phyloP scores from a whole-genome alignment of 768 basidiomycete genomes.

The Cystobasidium ongulense region DNA sequence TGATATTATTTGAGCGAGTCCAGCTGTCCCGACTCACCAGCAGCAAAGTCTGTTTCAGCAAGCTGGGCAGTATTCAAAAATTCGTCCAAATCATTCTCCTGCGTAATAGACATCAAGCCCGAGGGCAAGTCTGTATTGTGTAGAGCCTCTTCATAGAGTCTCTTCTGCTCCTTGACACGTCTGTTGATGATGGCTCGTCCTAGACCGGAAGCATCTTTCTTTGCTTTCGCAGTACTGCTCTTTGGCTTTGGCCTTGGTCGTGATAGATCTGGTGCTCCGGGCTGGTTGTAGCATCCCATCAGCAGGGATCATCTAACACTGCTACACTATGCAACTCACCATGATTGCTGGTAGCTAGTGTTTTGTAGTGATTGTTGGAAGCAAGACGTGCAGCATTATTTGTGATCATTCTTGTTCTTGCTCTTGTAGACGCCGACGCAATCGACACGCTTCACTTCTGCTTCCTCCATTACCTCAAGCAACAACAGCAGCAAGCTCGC shows the following conservation, averaged over 20 bases:
- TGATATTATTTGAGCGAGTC: background rate
- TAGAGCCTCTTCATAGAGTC: slow-evolving; percentile 56
- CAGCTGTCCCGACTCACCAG: slow-evolving; percentile 54
- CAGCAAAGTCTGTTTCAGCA: slow-evolving; percentile 90
- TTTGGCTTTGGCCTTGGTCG: slow-evolving; percentile 7
- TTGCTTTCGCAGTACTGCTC: slow-evolving; percentile 37
- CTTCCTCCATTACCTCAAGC: background rate
- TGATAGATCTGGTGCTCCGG: slow-evolving; percentile 22
- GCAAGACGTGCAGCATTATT: background rate
- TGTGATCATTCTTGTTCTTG: background rate
- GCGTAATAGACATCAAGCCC: slow-evolving; percentile 79
- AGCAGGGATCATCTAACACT: too few relatives aligned
- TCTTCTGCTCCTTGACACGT: slow-evolving; percentile 66
- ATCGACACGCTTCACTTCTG: background rate
- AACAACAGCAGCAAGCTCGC: background rate
- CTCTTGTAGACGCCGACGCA: background rate
- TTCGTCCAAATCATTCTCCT: slow-evolving; percentile 90
- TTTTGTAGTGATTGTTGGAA: background rate
- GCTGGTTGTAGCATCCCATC: background rate
- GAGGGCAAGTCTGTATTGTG: slow-evolving; percentile 68
- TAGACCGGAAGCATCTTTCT: slow-evolving; percentile 55
- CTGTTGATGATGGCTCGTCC: slow-evolving; percentile 93
- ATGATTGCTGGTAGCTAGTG: background rate
- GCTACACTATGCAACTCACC: too few relatives aligned
- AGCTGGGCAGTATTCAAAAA: slow-evolving; percentile 90